A percentile compares a stretch with the other conserved stretches of the same genome.
These are phyloP conservation scores for Ustilago lituana DNA, from an alignment of 1,284 basidiomycete genomes.

Conservation along the genomic window DNA sequence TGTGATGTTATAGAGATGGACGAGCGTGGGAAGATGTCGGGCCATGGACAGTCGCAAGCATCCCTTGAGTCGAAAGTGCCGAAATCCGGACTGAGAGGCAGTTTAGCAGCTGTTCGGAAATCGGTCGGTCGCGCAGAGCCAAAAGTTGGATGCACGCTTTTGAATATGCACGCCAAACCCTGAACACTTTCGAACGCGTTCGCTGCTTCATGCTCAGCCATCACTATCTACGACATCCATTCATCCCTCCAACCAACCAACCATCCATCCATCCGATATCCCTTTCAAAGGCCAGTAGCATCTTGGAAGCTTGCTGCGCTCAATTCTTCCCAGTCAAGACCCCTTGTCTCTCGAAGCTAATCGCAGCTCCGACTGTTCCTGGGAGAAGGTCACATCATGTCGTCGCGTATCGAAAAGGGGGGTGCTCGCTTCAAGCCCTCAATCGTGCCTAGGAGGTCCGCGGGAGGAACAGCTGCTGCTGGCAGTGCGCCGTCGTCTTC, in stretches of 20 bases:
- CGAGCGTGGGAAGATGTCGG: not conserved
- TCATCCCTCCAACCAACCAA: constrained; percentile 8
- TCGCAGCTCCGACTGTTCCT: not conserved
- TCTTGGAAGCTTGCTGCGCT: no score
- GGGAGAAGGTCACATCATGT: constrained; percentile 19
- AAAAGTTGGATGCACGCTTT: constrained; percentile 18
- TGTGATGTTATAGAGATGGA: not conserved
- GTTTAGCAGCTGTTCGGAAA: constrained; percentile 2
- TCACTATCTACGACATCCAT: constrained; percentile 14
- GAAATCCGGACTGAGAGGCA: constrained; percentile 5
- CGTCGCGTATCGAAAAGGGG: constrained; percentile 53
- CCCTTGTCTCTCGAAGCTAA: not conserved
- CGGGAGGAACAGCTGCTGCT: constrained; percentile 8
- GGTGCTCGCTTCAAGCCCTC: constrained; percentile 50
- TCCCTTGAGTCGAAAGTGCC: not conserved
- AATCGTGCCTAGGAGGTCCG: constrained; percentile 38
- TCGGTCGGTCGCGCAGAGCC: constrained; percentile 14
- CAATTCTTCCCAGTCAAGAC: not conserved
- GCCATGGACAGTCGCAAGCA: not conserved
- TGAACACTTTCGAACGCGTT: constrained; percentile 6
- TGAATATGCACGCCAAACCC: constrained; percentile 23
- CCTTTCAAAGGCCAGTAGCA: no score
- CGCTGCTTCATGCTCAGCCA: constrained; percentile 6
- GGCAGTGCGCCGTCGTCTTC: constrained; percentile 1
- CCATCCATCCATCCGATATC: constrained; percentile 4